Evolutionary conservation across 768 basidiomycete species (phyloP).

Genomic region (Termitomyces sp.): DNA sequence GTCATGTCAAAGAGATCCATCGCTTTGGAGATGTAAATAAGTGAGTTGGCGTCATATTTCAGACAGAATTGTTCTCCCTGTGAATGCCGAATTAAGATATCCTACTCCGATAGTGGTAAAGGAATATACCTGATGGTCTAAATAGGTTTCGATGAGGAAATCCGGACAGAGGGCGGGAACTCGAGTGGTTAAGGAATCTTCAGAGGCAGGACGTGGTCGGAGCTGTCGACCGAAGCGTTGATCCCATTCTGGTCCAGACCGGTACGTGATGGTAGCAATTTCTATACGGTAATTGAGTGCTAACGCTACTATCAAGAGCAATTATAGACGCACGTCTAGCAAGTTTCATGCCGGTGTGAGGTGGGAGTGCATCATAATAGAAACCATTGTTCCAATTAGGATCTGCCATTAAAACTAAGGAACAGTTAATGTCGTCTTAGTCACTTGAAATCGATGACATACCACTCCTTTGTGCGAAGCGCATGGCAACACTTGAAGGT

Average conservation of each 20-base stretch:
- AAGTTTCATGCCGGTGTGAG: slow-evolving; percentile 97
- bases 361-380: slow-evolving; percentile 93
- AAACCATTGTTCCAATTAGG: slow-evolving; percentile 99
- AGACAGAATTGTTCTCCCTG: slow-evolving; percentile 95
- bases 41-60: slow-evolving; percentile 98
- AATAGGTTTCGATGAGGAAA: slow-evolving; percentile 97
- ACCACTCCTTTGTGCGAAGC: slow-evolving; percentile 96
- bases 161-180: slow-evolving; percentile 89
- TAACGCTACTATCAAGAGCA: background rate
- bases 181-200: slow-evolving; percentile 27
- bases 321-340: slow-evolving; percentile 69
- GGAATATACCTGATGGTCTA: slow-evolving; percentile 87
- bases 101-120: slow-evolving; percentile 46
- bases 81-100: slow-evolving; percentile 13
- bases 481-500: slow-evolving; percentile 90
- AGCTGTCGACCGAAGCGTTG: slow-evolving; percentile 88
- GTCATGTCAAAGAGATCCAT: slow-evolving; percentile 99
- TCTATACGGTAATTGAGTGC: slow-evolving; percentile 43
- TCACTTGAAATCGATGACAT: slow-evolving; percentile 21
- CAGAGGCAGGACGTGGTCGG: slow-evolving; percentile 35
- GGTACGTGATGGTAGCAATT: slow-evolving; percentile 98
- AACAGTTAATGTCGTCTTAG: background rate
- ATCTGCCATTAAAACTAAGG: slow-evolving; percentile 97
- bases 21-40: slow-evolving; percentile 97
- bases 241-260: slow-evolving; percentile 99